Conservation (phyloP, 2,329 filamentous ascomycete genomes). For the Talaromyces sp. region DNA sequence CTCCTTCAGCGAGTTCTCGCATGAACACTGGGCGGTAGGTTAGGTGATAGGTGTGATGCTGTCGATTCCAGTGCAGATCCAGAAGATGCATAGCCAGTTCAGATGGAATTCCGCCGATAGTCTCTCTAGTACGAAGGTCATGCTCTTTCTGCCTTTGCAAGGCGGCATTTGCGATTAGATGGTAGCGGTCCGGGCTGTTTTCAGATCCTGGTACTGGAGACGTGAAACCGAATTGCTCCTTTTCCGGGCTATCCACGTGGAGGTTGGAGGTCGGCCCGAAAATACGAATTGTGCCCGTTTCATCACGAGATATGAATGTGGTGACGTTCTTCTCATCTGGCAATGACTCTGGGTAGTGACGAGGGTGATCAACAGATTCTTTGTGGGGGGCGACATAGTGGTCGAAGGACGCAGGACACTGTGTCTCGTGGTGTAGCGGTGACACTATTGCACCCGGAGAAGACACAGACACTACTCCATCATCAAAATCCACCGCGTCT, state of each 20-base stretch:
- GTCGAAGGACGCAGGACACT: not conserved
- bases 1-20: constrained; percentile 28
- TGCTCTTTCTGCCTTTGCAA: constrained; percentile 18
- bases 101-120: constrained; percentile 15
- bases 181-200: constrained; percentile 16
- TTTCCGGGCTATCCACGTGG: constrained; percentile 13
- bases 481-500: not conserved
- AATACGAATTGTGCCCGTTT: constrained; percentile 1
- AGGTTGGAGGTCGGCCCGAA: constrained; percentile 8
- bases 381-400: not conserved
- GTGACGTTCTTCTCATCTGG: not conserved
- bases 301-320: constrained; percentile 4
- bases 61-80: constrained; percentile 36
- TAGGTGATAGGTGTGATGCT: constrained; percentile 34
- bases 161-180: constrained; percentile 18
- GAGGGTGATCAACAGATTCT: not conserved
- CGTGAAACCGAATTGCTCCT: constrained; percentile 9
- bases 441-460: not conserved
- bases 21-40: constrained; percentile 37
- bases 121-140: constrained; percentile 12
- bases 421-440: not conserved
- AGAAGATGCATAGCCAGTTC: constrained; percentile 34
- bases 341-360: not conserved
- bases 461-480: not conserved
- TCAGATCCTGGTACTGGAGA: not conserved